Evolutionary conservation across 352 stramenopile species (phyloP).

Genomic region (Phytophthora citricola): DNA sequence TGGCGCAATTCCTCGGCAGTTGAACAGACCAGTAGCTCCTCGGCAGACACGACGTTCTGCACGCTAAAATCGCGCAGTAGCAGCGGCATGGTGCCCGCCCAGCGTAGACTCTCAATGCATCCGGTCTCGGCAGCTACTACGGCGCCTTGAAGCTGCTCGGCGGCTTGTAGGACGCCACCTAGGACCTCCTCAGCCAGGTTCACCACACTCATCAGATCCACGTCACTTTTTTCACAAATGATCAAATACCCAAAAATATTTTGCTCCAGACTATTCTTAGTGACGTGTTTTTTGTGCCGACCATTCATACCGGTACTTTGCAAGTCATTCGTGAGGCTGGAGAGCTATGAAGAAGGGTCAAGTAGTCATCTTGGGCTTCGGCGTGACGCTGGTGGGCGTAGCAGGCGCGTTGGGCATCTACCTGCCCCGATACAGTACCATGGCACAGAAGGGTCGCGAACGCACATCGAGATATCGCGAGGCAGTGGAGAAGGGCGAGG

Average conservation of each 20-base stretch:
- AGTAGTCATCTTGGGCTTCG: constrained; percentile 42
- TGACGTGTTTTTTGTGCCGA: constrained; percentile 11
- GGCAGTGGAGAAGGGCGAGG: constrained; percentile 25
- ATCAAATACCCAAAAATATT: constrained; percentile 2
- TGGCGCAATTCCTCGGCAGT: constrained; percentile 20
- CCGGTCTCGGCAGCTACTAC: constrained; percentile 62
- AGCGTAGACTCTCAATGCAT: constrained; percentile 70
- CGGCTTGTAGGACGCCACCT: constrained; percentile 55
- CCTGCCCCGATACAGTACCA: constrained; percentile 51
- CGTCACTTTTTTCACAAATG: background rate
- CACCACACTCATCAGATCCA: constrained; percentile 27
- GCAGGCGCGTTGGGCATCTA: constrained; percentile 45
- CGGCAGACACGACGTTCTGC: constrained; percentile 49
- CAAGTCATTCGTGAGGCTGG: background rate
- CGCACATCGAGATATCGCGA: constrained; percentile 32
- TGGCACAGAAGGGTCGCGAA: constrained; percentile 47
- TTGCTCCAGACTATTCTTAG: no score
- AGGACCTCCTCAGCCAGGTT: constrained; percentile 71
- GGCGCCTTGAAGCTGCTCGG: constrained; percentile 58
- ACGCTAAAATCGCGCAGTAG: constrained; percentile 70
- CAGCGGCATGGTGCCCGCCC: constrained; percentile 68
- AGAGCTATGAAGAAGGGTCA: constrained; percentile 40
- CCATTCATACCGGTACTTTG: background rate
- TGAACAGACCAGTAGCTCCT: constrained; percentile 42
- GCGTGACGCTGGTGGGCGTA: constrained; percentile 41